Evolutionary conservation across 768 basidiomycete genomes (phyloP), one percentile per base, ranked within the genome.

Genomic region (Hygrophoropsis aurantiaca): DNA sequence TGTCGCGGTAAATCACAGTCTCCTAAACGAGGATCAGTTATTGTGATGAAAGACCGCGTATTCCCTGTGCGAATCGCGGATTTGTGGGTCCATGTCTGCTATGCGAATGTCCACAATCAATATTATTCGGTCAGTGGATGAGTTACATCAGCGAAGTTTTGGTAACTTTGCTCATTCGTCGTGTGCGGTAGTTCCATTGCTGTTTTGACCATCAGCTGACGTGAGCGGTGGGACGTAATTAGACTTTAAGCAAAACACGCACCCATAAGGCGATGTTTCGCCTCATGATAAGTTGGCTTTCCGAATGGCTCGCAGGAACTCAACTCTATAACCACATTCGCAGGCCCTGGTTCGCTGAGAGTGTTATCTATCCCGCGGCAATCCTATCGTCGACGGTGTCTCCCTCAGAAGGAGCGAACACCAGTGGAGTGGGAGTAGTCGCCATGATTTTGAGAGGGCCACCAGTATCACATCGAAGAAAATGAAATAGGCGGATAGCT

Each of bases 231-330:
- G 44, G 53, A 66, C 65, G 65, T 66, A 66, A 66, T 66, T 66
- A 66, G 66, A 58, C 64, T 66, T 66, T 66, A 68, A 58, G 56
- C 64, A 68, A 66, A 42, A 47, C 62, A 67, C 47, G 65, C 62
- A 53, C 62, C 59, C 46, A 35, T 47, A 54, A 46, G 58, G 54
- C 47, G 56, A 54, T 42, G 48, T 24, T n/a, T 48, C 46, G 42
- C 46, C 44, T 46, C 51, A 45, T 26, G n/a, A 9, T n/a, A 23
- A 3, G n/a, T 15, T 44, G 32, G 19, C 24, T 58, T 32, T 55
- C 47, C 49, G 34, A 46, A 21, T 44, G 23, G 57, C 52, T 61
- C 48, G 41, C 51, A 52, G 10, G 25, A n/a, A 33, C n/a, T 23
- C 39, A 21, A 23, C 15, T 42, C 41, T 20, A 47, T 11, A 40